Conservation (phyloP, 1,284 basidiomycete species). For the Ceratorhiza oryzae-sativae region DNA sequence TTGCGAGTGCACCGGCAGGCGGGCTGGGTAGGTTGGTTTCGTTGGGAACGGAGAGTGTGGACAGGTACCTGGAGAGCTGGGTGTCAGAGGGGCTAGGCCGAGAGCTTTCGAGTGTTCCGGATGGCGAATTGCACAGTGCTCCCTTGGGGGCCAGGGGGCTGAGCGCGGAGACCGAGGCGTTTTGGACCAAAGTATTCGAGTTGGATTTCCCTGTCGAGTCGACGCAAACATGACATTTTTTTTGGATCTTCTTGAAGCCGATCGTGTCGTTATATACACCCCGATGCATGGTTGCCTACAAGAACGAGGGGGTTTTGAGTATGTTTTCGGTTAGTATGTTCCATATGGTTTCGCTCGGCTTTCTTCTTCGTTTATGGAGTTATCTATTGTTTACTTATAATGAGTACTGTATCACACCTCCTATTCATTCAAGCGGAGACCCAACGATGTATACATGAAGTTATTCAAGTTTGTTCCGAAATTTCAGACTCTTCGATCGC, state of each 20-base stretch:
- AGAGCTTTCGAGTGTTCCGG: slow-evolving; percentile 2
- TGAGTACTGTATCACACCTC: not conserved
- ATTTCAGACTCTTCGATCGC: not conserved
- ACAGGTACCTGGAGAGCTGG: slow-evolving; percentile 11
- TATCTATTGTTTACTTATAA: slow-evolving; percentile 19
- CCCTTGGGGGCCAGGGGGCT: slow-evolving; percentile 13
- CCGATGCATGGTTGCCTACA: not conserved
- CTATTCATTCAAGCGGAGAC: not conserved
- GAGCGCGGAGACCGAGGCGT: slow-evolving; percentile 11
- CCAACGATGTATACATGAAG: not conserved
- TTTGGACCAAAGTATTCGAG: slow-evolving; percentile 35
- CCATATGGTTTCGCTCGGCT: not conserved
- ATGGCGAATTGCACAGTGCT: slow-evolving; percentile 19
- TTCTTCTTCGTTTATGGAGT: not conserved
- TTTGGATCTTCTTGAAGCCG: slow-evolving; percentile 1
- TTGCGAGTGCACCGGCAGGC: not conserved
- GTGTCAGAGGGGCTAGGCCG: not conserved
- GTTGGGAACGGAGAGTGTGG: not conserved
- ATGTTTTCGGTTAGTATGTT: not conserved
- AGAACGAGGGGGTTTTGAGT: not conserved
- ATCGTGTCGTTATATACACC: not conserved
- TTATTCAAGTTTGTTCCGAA: not conserved
- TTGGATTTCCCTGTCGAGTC: slow-evolving; percentile 21
- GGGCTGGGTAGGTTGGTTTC: slow-evolving; percentile 9
- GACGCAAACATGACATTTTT: not conserved